phyloP scores from a whole-genome alignment of 2,329 filamentous ascomycete species.

The Aureobasidium sp. region DNA sequence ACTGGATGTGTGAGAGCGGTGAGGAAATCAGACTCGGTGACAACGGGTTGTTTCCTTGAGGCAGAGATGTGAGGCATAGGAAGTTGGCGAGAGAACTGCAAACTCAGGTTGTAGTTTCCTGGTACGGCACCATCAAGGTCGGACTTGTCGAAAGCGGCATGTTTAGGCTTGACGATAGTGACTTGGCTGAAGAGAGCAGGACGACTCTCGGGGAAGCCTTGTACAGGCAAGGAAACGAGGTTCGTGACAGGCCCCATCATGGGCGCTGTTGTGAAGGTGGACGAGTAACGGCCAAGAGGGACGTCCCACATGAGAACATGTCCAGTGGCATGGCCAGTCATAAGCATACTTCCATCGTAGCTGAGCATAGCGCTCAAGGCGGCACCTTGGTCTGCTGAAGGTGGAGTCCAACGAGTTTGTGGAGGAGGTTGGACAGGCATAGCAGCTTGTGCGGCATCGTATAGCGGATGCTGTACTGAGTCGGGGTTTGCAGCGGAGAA shows the following conservation, averaged over 20 bases:
- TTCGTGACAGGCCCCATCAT: constrained; percentile 80
- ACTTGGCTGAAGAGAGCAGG: constrained; percentile 14
- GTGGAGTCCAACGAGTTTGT: constrained; percentile 25
- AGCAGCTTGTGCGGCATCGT: constrained; percentile 50
- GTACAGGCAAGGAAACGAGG: constrained; percentile 61
- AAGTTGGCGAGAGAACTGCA: constrained; percentile 46
- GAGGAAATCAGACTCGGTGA: constrained; percentile 24
- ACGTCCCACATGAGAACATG: constrained; percentile 76
- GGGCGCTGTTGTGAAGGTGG: constrained; percentile 51
- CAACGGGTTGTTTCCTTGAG: constrained; percentile 13
- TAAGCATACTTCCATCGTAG: constrained; percentile 71
- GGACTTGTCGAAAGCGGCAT: constrained; percentile 40
- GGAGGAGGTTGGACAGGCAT: constrained; percentile 36
- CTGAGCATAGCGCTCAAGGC: constrained; percentile 62
- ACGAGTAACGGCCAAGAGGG: constrained; percentile 57
- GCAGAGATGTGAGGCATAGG: constrained; percentile 24
- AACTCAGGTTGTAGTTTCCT: constrained; percentile 56
- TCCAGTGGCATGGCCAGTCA: constrained; percentile 75
- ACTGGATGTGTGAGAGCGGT: constrained; percentile 34
- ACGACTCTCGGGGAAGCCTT: constrained; percentile 32
- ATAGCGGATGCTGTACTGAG: constrained; percentile 29
- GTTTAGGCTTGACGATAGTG: constrained; percentile 71
- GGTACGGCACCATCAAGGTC: constrained; percentile 30
- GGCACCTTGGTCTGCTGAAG: constrained; percentile 49
- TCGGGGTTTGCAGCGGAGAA: constrained; percentile 32